These are phyloP conservation scores for Adansonia gregorii DNA, from an alignment of 441 rosid genomes.

Conservation along the genomic window DNA sequence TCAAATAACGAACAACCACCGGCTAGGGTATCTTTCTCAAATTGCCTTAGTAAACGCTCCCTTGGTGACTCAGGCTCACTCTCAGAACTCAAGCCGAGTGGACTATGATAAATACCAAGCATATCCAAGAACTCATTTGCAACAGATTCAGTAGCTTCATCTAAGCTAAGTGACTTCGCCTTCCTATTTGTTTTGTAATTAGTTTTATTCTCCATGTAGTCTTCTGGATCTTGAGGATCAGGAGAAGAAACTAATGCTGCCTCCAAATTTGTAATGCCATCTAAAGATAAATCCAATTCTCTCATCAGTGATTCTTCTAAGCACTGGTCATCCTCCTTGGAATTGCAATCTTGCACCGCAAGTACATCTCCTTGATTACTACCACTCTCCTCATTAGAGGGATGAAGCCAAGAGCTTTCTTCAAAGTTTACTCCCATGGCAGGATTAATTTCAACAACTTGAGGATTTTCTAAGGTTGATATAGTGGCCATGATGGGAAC, in stretches of 20 bases:
- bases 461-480: slow-evolving; percentile 30
- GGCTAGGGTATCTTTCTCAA: slow-evolving; percentile 77
- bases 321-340: slow-evolving; percentile 41
- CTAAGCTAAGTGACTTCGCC: slow-evolving; percentile 49
- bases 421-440: slow-evolving; percentile 32
- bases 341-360: slow-evolving; percentile 32
- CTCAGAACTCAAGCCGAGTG: slow-evolving; percentile 66
- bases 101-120: slow-evolving; percentile 79
- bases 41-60: slow-evolving; percentile 82
- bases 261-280: slow-evolving; percentile 60
- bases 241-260: slow-evolving; percentile 49
- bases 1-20: slow-evolving; percentile 66
- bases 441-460: slow-evolving; percentile 36
- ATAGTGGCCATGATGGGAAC: background rate
- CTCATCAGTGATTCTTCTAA: slow-evolving; percentile 66
- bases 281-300: slow-evolving; percentile 75
- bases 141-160: slow-evolving; percentile 64
- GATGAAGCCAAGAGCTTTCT: slow-evolving; percentile 41
- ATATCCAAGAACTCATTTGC: slow-evolving; percentile 80
- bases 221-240: slow-evolving; percentile 57
- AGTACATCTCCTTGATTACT: slow-evolving; percentile 30
- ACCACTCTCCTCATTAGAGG: slow-evolving; percentile 29
- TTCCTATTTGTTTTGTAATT: slow-evolving; percentile 37
- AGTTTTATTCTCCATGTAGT: slow-evolving; percentile 36
- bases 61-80: slow-evolving; percentile 97